These are phyloP conservation scores for Linderniella brevidens DNA, from an alignment of 257 asterid genomes.

Conservation along the genomic window DNA sequence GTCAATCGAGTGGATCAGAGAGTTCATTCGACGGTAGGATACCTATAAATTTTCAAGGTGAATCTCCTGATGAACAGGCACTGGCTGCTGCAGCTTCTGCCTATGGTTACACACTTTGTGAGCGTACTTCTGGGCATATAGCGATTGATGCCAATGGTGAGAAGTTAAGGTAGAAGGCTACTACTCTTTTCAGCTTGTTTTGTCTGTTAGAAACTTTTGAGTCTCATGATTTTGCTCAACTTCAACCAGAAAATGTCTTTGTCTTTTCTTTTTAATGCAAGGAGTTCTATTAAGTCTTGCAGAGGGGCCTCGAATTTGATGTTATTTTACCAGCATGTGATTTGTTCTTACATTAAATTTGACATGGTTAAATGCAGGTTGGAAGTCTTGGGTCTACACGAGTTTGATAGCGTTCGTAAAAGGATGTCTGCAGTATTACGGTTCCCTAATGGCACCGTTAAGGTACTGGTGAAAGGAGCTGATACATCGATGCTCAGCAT, in stretches of 20 bases:
- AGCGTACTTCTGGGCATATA: constrained; percentile 93
- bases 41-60: constrained; percentile 82
- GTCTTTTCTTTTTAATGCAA: too few species aligned
- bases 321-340: constrained; percentile 1
- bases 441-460: constrained; percentile 61
- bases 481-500: constrained; percentile 83
- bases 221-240: too few species aligned
- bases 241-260: too few species aligned
- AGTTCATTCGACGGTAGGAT: constrained; percentile 16
- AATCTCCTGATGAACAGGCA: constrained; percentile 99
- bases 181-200: constrained; percentile 13
- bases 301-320: too few species aligned
- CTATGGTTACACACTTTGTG: constrained; percentile 85
- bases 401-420: constrained; percentile 96
- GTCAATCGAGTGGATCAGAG: constrained; percentile 23
- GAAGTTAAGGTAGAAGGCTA: constrained; percentile 63
- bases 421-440: constrained; percentile 91
- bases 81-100: constrained; percentile 88
- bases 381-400: constrained; percentile 97
- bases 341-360: neutral
- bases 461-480: constrained; percentile 96
- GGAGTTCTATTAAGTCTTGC: too few species aligned
- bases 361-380: constrained; percentile 37
- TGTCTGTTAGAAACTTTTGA: too few species aligned
- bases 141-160: constrained; percentile 87